Conservation (phyloP, 495 filamentous ascomycete species). For the Pyrenopolyporus hunteri region DNA sequence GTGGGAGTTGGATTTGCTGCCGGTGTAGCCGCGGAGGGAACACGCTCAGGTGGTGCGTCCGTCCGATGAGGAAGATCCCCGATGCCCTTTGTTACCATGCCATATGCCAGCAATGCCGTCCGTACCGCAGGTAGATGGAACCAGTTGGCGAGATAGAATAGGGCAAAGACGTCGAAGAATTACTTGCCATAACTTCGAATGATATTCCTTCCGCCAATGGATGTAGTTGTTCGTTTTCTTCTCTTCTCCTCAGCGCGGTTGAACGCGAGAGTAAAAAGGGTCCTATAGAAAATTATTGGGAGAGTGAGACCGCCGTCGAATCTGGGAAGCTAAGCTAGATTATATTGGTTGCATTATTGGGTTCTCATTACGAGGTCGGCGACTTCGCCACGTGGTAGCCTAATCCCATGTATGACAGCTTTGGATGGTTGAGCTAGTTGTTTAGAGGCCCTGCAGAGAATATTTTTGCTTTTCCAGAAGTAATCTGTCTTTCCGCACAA, state of each 20-base stretch:
- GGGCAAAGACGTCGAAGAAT: not conserved
- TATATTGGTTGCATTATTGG: slow-evolving; percentile 38
- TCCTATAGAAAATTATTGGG: not conserved
- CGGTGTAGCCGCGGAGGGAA: slow-evolving; percentile 50
- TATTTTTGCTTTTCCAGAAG: slow-evolving; percentile 34
- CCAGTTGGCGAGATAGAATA: not conserved
- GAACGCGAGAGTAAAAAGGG: not conserved
- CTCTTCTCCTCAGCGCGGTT: not conserved
- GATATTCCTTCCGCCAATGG: not conserved
- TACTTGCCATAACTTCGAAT: not conserved
- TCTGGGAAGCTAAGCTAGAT: slow-evolving; percentile 18
- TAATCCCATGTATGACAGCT: slow-evolving; percentile 27
- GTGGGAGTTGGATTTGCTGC: slow-evolving; percentile 53
- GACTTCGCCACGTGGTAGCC: slow-evolving; percentile 34
- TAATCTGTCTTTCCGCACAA: slow-evolving; percentile 19
- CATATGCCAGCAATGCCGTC: slow-evolving; percentile 33
- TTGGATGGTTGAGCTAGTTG: slow-evolving; percentile 19
- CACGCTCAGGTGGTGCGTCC: slow-evolving; percentile 45
- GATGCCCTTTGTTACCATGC: slow-evolving; percentile 51
- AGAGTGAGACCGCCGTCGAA: slow-evolving; percentile 21
- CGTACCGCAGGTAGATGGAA: slow-evolving; percentile 7
- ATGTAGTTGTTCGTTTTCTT: not conserved
- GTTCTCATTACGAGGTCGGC: slow-evolving; percentile 35
- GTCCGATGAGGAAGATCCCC: slow-evolving; percentile 45
- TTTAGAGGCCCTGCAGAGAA: slow-evolving; percentile 3